These are phyloP conservation scores for Corymbia citriodora DNA, from an alignment of 441 rosid genomes.

Conservation along the genomic window DNA sequence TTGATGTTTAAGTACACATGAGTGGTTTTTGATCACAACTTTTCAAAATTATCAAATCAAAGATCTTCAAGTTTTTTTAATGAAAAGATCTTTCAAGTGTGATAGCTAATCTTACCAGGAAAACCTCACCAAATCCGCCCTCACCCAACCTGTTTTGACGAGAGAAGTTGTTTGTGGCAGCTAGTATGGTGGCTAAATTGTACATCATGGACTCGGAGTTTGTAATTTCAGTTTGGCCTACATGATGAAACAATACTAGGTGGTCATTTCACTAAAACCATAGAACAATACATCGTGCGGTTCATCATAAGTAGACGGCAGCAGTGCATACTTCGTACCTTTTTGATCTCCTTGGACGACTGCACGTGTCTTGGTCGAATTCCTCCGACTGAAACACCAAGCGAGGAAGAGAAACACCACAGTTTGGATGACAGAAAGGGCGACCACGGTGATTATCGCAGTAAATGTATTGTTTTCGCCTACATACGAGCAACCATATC, in stretches of 20 bases:
- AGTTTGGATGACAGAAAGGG: not conserved
- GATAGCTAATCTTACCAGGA: not conserved
- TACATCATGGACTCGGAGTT: not conserved
- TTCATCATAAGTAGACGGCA: not conserved
- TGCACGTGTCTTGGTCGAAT: not conserved
- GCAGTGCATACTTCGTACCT: not conserved
- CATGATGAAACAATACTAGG: not conserved
- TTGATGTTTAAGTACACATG: not conserved
- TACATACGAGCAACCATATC: not conserved
- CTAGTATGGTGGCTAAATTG: not conserved
- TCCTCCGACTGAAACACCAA: not conserved
- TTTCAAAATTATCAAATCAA: not conserved
- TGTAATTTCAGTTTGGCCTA: not conserved
- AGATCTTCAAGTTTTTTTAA: not conserved
- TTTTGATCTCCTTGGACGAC: not conserved
- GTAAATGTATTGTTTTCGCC: not conserved
- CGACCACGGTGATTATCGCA: not conserved
- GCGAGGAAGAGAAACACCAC: not conserved
- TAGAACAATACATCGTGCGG: not conserved
- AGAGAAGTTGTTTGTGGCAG: not conserved
- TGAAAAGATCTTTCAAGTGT: not conserved
- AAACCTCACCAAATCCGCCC: not conserved
- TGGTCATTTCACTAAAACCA: not conserved
- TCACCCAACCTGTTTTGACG: not conserved
- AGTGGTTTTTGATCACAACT: not conserved